Evolutionary conservation across 805 yeast species (phyloP).

Genomic region (Maudiozyma pseudohumilis): DNA sequence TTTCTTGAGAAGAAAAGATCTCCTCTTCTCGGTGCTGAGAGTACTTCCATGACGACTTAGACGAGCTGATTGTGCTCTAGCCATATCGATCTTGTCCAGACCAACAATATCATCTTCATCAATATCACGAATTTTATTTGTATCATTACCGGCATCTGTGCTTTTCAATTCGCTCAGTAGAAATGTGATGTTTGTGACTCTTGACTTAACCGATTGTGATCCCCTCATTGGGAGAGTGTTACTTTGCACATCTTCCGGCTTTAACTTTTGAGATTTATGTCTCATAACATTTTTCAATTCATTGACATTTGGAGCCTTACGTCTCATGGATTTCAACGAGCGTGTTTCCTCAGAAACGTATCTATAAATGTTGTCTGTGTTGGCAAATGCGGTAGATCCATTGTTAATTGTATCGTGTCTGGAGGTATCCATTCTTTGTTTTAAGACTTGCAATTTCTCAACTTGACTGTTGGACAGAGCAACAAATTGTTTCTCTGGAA

Average conservation of each 20-base stretch:
- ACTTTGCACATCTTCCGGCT: not conserved
- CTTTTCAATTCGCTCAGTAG: slow-evolving; percentile 26
- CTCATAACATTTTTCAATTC: slow-evolving; percentile 22
- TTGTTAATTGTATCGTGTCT: not conserved
- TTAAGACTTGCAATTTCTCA: not conserved
- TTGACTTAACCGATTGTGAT: slow-evolving; percentile 29
- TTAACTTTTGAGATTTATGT: slow-evolving; percentile 4
- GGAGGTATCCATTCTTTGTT: slow-evolving; percentile 1
- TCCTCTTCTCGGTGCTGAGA: slow-evolving; percentile 8
- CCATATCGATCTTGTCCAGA: slow-evolving; percentile 23
- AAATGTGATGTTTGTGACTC: slow-evolving; percentile 30
- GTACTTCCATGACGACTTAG: slow-evolving; percentile 6
- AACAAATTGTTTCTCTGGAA: not conserved
- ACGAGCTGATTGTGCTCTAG: slow-evolving; percentile 21
- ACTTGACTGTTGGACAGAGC: not conserved
- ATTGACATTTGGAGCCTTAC: slow-evolving; percentile 20
- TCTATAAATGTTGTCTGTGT: slow-evolving; percentile 10
- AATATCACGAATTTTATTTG: slow-evolving; percentile 23
- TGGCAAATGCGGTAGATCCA: not conserved
- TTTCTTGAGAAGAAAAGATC: slow-evolving; percentile 7
- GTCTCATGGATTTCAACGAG: slow-evolving; percentile 15
- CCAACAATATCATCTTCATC: slow-evolving; percentile 29
- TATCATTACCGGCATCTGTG: slow-evolving; percentile 12
- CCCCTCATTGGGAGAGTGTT: slow-evolving; percentile 14
- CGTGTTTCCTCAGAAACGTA: slow-evolving; percentile 12